Percentiles rank a stretch among this genome's conserved stretches.
phyloP scores from a whole-genome alignment of 2,329 filamentous ascomycete species.

The Cordyceps militaris region DNA sequence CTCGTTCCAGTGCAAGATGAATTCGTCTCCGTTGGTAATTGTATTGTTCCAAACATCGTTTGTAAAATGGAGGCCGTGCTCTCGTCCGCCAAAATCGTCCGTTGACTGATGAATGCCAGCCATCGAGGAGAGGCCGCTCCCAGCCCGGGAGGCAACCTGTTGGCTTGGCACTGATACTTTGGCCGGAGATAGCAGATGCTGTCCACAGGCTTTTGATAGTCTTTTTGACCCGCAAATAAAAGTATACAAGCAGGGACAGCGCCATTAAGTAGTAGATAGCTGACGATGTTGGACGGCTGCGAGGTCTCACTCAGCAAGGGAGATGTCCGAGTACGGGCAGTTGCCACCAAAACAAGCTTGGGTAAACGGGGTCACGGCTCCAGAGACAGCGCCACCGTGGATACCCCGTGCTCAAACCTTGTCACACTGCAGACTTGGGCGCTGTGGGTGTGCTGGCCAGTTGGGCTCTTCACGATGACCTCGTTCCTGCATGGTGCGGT shows the following conservation, averaged over 20 bases:
- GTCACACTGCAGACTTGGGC: neutral
- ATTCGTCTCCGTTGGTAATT: constrained; percentile 25
- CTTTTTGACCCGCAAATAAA: constrained; percentile 13
- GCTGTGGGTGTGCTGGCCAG: neutral
- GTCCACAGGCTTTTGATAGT: constrained; percentile 9
- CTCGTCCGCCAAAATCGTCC: constrained; percentile 15
- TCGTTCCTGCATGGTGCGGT: constrained; percentile 4
- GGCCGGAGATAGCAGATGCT: constrained; percentile 2
- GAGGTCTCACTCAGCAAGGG: constrained; percentile 24
- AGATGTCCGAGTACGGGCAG: constrained; percentile 14
- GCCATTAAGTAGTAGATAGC: constrained; percentile 18
- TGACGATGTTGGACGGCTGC: constrained; percentile 1
- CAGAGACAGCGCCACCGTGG: constrained; percentile 9
- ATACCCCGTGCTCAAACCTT: constrained; percentile 2
- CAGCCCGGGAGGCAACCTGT: constrained; percentile 14
- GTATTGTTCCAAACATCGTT: constrained; percentile 30
- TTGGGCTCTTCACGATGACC: constrained; percentile 11
- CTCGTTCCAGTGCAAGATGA: constrained; percentile 26
- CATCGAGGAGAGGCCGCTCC: constrained; percentile 18
- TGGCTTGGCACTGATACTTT: constrained; percentile 11
- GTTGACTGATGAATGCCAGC: constrained; percentile 15
- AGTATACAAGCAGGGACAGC: constrained; percentile 14
- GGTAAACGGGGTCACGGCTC: constrained; percentile 3
- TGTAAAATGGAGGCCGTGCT: constrained; percentile 24
- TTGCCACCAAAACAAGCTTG: constrained; percentile 5